phyloP scores from a whole-genome alignment of 768 basidiomycete species.

The Hemileccinum rubropunctum region DNA sequence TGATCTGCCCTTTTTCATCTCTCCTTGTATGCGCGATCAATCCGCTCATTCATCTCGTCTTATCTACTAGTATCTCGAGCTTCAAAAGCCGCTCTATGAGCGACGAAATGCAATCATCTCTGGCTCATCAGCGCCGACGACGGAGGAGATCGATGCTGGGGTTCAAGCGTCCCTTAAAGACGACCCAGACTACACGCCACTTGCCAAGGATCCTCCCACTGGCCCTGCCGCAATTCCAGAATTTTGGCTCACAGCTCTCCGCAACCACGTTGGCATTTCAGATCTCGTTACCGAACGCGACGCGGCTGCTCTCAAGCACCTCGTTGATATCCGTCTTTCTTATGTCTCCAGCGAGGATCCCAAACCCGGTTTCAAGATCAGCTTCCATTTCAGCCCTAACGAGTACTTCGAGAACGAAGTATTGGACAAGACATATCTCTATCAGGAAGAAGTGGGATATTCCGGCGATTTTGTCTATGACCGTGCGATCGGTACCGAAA shows the following conservation, averaged over 20 bases:
- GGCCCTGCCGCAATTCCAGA: conserved; percentile 66
- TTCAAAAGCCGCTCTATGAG: conserved; percentile 83
- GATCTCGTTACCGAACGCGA: conserved; percentile 95
- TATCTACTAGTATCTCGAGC: conserved; percentile 58
- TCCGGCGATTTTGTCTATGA: conserved; percentile 96
- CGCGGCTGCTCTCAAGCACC: conserved; percentile 76
- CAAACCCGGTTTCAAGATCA: conserved; percentile 89
- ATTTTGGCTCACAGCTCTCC: conserved; percentile 97
- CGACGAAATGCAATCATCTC: conserved; percentile 83
- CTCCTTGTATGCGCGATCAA: conserved; percentile 14
- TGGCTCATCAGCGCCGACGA: conserved; percentile 68
- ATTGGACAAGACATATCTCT: conserved; percentile 92
- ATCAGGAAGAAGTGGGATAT: conserved; percentile 91
- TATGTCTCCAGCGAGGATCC: conserved; percentile 65
- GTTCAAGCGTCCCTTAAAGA: conserved; percentile 71
- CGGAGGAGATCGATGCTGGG: conserved; percentile 82
- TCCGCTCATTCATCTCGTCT: conserved; percentile 3
- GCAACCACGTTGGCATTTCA: conserved; percentile 82
- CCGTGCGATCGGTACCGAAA: conserved; percentile 85
- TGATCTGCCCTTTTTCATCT: conserved; percentile 9
- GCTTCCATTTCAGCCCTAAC: conserved; percentile 78
- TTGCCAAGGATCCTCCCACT: conserved; percentile 50
- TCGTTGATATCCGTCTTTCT: conserved; percentile 76
- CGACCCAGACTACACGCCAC: conserved; percentile 63
- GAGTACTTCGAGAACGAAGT: conserved; percentile 84